Evolutionary conservation across 495 filamentous ascomycete species (phyloP), one percentile per base, ranked within the genome.

Genomic region (Stereocaulon alpinum): DNA sequence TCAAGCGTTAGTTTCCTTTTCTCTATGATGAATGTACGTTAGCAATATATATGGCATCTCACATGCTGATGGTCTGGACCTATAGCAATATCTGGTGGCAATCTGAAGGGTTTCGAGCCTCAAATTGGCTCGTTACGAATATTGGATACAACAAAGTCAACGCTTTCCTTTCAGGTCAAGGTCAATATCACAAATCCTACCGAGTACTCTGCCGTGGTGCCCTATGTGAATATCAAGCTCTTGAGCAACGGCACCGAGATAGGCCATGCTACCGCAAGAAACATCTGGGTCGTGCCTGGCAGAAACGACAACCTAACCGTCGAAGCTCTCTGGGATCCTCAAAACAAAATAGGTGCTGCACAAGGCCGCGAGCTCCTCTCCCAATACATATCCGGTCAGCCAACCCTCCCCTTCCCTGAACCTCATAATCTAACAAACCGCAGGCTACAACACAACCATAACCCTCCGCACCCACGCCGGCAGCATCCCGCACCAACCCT

Each of bases 111-210:
- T 34, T 68, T 90, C 24, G 72, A 74, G 41, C 87, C 86, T 14
- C 75, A 80, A 54, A 70, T 94, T 49, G 79, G 81, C 37, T 76
- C 77, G 44, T 69, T 98, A 20, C 72, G 78, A 55, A 78, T 98
- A 58, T 66, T 82, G 34, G 76, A 85, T 42, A 94, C 90, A 0
- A 83, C 83, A 4, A 71, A 77, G 43, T 79, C 82, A 17, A 86
- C 84, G 6, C 70, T 96, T 22, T 81, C 79, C 15, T 69, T 96
- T 11, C 74, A 80, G 60, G 85, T 88, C 11, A 72, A 67, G 22
- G 73, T 94, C 58, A 93, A 91, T 67, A 74, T 96, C 60, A 92
- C 87, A 2, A 98, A 98, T 66, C 93, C 93, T 4, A 94, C 90
- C 1, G 74, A 83, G 0, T 96, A 96, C 70, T 83, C 87, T 27